These are phyloP conservation scores for Emmonsia crescens DNA, from an alignment of 2,329 filamentous ascomycete genomes.

Conservation along the genomic window DNA sequence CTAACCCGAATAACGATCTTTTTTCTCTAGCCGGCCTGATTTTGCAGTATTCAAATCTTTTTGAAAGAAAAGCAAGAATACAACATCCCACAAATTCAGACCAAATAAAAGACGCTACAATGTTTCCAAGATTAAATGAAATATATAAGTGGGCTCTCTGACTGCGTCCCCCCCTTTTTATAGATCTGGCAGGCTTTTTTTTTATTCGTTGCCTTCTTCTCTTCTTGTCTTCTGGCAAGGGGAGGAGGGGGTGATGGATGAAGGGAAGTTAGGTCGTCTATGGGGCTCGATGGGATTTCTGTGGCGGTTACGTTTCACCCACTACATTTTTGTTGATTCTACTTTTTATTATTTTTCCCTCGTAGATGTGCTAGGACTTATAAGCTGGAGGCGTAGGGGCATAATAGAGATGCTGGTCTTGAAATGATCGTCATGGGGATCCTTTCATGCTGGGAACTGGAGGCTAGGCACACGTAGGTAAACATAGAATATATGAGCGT, in stretches of 20 bases:
- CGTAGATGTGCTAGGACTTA: neutral
- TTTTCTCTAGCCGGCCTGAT: neutral
- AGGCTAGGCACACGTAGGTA: neutral
- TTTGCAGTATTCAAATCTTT: neutral
- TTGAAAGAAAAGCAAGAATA: neutral
- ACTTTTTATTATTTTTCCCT: neutral
- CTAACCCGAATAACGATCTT: neutral
- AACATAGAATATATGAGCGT: neutral
- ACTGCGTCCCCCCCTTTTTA: constrained; percentile 8
- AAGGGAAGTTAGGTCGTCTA: neutral
- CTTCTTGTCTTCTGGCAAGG: neutral
- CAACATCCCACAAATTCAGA: neutral
- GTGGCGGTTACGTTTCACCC: constrained; percentile 19
- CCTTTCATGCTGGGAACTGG: neutral
- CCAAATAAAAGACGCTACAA: neutral
- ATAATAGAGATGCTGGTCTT: neutral
- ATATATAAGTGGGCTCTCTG: constrained; percentile 11
- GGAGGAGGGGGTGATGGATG: neutral
- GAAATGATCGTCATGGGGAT: neutral
- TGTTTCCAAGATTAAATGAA: constrained; percentile 13
- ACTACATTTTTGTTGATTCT: constrained; percentile 12
- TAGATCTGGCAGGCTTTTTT: neutral
- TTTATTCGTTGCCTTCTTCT: neutral
- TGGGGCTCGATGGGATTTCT: constrained; percentile 9
- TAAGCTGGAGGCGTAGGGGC: neutral